phyloP scores from a whole-genome alignment of 345 rosid species.

The Eucalyptus marginata region DNA sequence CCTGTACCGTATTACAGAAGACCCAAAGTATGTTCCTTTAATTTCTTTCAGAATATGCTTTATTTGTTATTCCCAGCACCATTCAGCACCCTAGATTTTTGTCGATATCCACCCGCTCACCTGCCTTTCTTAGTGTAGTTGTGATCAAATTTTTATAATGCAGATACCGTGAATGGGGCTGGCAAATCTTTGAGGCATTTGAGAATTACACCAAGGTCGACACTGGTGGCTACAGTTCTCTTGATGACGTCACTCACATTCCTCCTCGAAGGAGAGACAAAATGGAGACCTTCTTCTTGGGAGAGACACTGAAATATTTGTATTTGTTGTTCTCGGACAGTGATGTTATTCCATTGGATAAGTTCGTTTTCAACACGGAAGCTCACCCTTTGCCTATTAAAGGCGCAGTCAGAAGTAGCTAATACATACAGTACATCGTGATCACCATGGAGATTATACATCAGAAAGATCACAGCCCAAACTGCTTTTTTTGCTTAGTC shows the following conservation, averaged over 20 bases:
- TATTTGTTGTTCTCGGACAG: constrained; percentile 87
- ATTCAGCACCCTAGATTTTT: not conserved
- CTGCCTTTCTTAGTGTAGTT: not conserved
- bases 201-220: constrained; percentile 73
- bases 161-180: constrained; percentile 92
- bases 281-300: constrained; percentile 92
- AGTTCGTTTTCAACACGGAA: constrained; percentile 84
- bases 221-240: constrained; percentile 78
- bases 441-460: not conserved
- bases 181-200: constrained; percentile 95
- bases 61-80: not conserved
- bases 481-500: not conserved
- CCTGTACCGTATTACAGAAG: constrained; percentile 76
- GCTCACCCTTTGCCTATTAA: constrained; percentile 85
- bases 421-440: not conserved
- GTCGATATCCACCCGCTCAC: not conserved
- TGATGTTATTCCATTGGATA: constrained; percentile 65
- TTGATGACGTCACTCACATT: constrained; percentile 66
- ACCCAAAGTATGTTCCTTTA: constrained; percentile 48
- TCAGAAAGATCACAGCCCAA: not conserved
- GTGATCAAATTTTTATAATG: constrained; percentile 1
- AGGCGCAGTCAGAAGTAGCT: constrained; percentile 7
- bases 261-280: constrained; percentile 87
- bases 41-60: not conserved
- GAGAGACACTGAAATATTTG: constrained; percentile 81